A percentile compares a stretch with the other conserved stretches of the same genome.
Evolutionary conservation across 2,329 filamentous ascomycete species (phyloP).

Genomic region (Ophiocordyceps camponoti-leonardi): DNA sequence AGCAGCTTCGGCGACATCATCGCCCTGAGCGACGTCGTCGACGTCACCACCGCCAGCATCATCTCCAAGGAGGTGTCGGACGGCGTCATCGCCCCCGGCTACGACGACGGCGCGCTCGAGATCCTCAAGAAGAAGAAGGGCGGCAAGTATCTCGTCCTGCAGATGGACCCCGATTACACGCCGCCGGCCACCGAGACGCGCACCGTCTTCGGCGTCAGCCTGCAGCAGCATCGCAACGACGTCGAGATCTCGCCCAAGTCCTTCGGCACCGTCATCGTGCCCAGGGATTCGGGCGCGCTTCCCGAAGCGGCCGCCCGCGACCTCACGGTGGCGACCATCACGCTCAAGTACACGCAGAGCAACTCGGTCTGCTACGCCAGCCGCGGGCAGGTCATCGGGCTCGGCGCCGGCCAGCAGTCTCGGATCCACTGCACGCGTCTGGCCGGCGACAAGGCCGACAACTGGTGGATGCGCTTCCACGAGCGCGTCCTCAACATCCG

Average conservation of each 20-base stretch:
- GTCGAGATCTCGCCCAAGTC: conserved; percentile 69
- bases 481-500: conserved; percentile 71
- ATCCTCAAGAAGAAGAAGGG: conserved; percentile 97
- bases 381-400: conserved; percentile 83
- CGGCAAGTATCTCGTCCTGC: conserved; percentile 86
- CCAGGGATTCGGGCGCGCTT: conserved; percentile 57
- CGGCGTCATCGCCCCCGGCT: conserved; percentile 83
- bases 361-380: conserved; percentile 97
- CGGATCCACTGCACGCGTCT: conserved; percentile 97
- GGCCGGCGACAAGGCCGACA: conserved; percentile 95
- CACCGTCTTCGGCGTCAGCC: conserved; percentile 76
- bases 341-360: conserved; percentile 95
- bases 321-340: conserved; percentile 87
- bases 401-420: conserved; percentile 92
- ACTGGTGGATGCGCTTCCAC: conserved; percentile 99
- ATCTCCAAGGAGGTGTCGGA: conserved; percentile 97
- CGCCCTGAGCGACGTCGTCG: conserved; percentile 78
- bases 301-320: conserved; percentile 74
- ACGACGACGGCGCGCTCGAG: conserved; percentile 68
- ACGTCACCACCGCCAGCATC: conserved; percentile 88
- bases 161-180: conserved; percentile 80
- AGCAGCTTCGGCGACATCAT: conserved; percentile 96
- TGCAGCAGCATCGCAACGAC: conserved; percentile 88
- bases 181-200: conserved; percentile 69
- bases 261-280: conserved; percentile 72